Percentiles rank a stretch among this genome's conserved stretches.
Evolutionary conservation across 805 yeast genomes (phyloP).

Genomic region (Kurtzmaniella fragi): DNA sequence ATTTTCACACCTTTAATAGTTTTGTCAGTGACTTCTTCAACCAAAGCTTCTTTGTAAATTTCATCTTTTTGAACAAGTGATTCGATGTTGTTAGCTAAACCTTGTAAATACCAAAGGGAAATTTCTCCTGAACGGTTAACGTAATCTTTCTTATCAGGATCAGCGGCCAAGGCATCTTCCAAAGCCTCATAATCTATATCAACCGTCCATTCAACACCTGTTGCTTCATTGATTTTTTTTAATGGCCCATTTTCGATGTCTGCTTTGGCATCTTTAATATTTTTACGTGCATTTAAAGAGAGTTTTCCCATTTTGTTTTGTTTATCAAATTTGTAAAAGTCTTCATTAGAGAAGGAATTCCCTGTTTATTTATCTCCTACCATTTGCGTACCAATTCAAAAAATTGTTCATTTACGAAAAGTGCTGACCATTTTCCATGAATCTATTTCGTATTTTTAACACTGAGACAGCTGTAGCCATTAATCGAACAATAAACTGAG

Average conservation of each 20-base stretch:
- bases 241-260: conserved; percentile 4
- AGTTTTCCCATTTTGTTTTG: conserved; percentile 8
- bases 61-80: conserved; percentile 7
- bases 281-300: conserved; percentile 8
- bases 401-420: no score
- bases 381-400: no score
- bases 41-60: conserved; percentile 8
- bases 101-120: conserved; percentile 8
- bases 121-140: conserved; percentile 5
- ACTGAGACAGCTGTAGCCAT: no score
- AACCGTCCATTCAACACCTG: neutral
- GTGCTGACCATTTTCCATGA: no score
- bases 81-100: conserved; percentile 4
- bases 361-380: no score
- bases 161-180: neutral
- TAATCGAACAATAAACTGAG: no score
- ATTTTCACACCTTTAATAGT: conserved; percentile 7
- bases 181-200: conserved; percentile 8
- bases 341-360: no score
- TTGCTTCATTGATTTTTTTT: conserved; percentile 4
- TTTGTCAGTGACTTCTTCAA: conserved; percentile 7
- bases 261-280: conserved; percentile 10
- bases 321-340: neutral
- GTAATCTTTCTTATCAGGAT: conserved; percentile 1
- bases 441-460: no score